Base-by-base conservation (phyloP, 2,329 filamentous ascomycete species). In the Tothia fuscella region DNA sequence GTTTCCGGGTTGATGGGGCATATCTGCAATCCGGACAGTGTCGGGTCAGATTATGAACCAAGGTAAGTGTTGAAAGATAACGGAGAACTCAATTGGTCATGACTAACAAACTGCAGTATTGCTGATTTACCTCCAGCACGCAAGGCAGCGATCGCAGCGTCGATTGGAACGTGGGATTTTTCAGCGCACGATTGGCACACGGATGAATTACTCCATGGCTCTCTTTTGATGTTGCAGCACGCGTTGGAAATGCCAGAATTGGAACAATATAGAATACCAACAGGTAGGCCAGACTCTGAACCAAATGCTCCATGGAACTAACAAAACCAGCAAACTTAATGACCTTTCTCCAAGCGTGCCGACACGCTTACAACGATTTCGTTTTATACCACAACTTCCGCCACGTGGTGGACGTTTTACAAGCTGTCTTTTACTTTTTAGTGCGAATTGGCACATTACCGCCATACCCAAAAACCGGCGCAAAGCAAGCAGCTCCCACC, bases 351-450 rank as follows among this genome's bases (percentile, higher is more conserved):
- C 74, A 93, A 48, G 87, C 88, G 41, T 91, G 87, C 55, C 81
- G 89, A 47, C 79, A 82, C 36, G 85, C 91, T n/a, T 98, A 98
- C 65, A 96, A 96, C 60, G 82, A 77, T 45, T 94, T 94, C 59
- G 87, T 95, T 26, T 83, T 89, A 17, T 98, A 96, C 56, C 91
- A 98, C 67, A 98, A 98, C 62, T 98, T 96, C 59, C 82, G 89
- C 42, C 91, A 98, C 61, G 91, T 94, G 17, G 81, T 95, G 47
- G 91, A 98, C 61, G 91, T 98, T 21, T 70, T 96, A 41, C 89
- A 96, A 60, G 93, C 89, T 1, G 78, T 87, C 3, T 96, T 95
- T 59, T 79, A 82, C 63, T 94, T 95, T 56, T 74, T 96, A 5
- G 70, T 95, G 42, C 76, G 77, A 48, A 79, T 94, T 39, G 83